Evolutionary conservation across 192 early-diverging fungal species (phyloP).

Genomic region (Coemansia reversa): DNA sequence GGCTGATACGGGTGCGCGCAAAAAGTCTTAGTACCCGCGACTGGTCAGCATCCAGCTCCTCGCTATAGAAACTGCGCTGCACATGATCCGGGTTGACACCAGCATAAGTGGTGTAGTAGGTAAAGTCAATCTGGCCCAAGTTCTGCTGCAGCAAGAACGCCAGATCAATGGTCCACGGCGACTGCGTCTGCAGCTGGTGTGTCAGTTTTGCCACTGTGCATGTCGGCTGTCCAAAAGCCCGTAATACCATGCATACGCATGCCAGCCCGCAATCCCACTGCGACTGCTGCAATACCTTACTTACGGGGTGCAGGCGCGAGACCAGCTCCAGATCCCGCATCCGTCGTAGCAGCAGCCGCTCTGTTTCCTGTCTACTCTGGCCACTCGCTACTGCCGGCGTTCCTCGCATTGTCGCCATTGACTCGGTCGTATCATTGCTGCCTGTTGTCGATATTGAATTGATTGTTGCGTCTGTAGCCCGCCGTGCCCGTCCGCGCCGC

Average conservation of each 20-base stretch:
- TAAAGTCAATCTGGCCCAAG: constrained; percentile 73
- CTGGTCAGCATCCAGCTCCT: constrained; percentile 67
- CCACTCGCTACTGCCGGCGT: constrained; percentile 6
- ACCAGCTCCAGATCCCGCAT: constrained; percentile 40
- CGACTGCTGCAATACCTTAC: constrained; percentile 51
- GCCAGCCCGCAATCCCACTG: constrained; percentile 90
- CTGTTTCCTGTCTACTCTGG: constrained; percentile 25
- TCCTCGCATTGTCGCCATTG: neutral
- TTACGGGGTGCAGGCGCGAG: constrained; percentile 48
- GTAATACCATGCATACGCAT: constrained; percentile 76
- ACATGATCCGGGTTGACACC: constrained; percentile 78
- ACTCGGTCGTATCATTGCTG: constrained; percentile 7
- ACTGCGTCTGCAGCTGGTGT: constrained; percentile 58
- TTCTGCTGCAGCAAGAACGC: constrained; percentile 73
- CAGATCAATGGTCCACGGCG: constrained; percentile 90
- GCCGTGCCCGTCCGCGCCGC: constrained; percentile 13
- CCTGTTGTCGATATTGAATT: constrained; percentile 13
- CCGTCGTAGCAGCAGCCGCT: constrained; percentile 31
- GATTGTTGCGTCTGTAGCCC: constrained; percentile 25
- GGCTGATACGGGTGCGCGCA: constrained; percentile 64
- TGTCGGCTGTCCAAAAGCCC: constrained; percentile 59
- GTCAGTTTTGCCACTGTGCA: constrained; percentile 59
- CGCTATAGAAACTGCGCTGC: constrained; percentile 66
- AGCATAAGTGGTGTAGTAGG: constrained; percentile 85
- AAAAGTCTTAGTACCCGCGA: constrained; percentile 75